Conservation (phyloP, 805 yeast species). For the Candida sanyiensis region DNA sequence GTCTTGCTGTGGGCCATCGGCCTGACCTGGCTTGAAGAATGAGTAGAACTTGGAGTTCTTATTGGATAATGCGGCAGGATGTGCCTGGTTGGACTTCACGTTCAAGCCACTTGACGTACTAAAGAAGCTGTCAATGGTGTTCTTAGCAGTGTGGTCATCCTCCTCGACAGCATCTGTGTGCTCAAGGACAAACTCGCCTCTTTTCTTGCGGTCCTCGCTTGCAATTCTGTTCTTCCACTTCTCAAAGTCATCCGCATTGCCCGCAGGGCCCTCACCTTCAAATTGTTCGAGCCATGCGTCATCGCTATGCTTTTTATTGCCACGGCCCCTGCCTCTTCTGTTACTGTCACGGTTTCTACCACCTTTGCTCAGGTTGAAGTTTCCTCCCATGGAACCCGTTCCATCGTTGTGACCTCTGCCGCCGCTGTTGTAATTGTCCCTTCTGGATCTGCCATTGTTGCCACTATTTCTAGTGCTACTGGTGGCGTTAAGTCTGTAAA, state of each 20-base stretch:
- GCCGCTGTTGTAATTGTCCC: constrained; percentile 7
- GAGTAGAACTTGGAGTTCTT: constrained; percentile 26
- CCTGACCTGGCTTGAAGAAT: constrained; percentile 23
- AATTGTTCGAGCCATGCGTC: constrained; percentile 19
- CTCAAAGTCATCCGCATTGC: constrained; percentile 33
- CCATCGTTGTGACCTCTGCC: constrained; percentile 12
- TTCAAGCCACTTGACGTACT: constrained; percentile 11
- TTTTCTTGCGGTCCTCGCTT: constrained; percentile 31
- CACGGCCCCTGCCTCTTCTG: constrained; percentile 15
- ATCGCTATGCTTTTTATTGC: constrained; percentile 17
- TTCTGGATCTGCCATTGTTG: constrained; percentile 4
- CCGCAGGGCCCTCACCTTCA: constrained; percentile 20
- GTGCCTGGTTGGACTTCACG: constrained; percentile 6
- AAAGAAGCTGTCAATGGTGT: constrained; percentile 24
- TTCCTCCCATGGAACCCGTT: constrained; percentile 28
- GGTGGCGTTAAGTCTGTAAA: constrained; percentile 17
- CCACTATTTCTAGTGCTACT: constrained; percentile 9
- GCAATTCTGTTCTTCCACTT: constrained; percentile 35
- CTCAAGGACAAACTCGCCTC: constrained; percentile 22
- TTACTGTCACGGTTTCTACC: constrained; percentile 9
- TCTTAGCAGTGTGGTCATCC: constrained; percentile 12
- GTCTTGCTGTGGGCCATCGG: constrained; percentile 1
- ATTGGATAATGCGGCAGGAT: constrained; percentile 10
- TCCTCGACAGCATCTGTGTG: constrained; percentile 7
- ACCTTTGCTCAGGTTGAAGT: constrained; percentile 22